Conservation (phyloP, 495 filamentous ascomycete species). For the Hyaloscypha bicolor region DNA sequence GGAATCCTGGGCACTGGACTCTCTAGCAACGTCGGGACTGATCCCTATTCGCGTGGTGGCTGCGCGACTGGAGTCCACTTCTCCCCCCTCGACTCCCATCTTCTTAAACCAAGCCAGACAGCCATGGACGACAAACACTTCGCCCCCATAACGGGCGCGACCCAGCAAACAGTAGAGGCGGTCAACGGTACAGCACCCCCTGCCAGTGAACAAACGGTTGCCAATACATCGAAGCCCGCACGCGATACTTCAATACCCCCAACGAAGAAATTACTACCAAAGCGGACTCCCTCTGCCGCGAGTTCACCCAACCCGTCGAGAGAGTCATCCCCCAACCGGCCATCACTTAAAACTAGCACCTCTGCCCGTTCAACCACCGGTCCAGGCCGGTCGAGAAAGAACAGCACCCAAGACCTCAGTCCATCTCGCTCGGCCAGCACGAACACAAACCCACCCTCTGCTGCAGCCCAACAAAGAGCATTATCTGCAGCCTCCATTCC, state of each 20-base stretch:
- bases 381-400: conserved; percentile 65
- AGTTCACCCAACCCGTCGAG: conserved; percentile 51
- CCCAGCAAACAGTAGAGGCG: conserved; percentile 3
- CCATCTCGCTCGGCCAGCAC: conserved; percentile 58
- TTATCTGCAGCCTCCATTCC: conserved; percentile 66
- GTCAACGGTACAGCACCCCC: conserved; percentile 4
- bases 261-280: conserved; percentile 29
- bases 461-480: conserved; percentile 63
- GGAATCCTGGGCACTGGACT: background rate
- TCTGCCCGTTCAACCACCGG: conserved; percentile 35
- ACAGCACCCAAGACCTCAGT: conserved; percentile 66
- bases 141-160: background rate
- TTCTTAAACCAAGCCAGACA: background rate
- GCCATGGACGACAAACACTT: background rate
- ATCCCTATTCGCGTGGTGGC: conserved; percentile 17
- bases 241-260: conserved; percentile 29
- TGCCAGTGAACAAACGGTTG: conserved; percentile 11
- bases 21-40: conserved; percentile 13
- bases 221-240: conserved; percentile 18
- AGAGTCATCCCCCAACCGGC: conserved; percentile 53
- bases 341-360: conserved; percentile 29
- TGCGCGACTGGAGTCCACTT: conserved; percentile 13
- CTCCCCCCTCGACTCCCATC: background rate
- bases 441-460: conserved; percentile 53
- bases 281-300: conserved; percentile 42